Conservation (phyloP, 805 yeast species). For the Allodekkera sacchari region DNA sequence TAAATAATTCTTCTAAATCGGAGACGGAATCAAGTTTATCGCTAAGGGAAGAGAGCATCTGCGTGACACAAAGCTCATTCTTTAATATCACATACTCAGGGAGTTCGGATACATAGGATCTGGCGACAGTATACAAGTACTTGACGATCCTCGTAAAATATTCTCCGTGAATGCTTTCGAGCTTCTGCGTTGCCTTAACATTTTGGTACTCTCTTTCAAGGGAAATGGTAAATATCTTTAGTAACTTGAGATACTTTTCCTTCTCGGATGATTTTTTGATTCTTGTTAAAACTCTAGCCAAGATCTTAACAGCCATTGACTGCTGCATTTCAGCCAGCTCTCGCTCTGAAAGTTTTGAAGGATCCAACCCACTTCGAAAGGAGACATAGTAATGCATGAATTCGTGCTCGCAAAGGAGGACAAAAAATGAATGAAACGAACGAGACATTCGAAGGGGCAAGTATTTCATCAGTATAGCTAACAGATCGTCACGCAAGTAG, state of each 20-base stretch:
- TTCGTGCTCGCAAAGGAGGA: constrained; percentile 6
- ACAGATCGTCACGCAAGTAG: constrained; percentile 6
- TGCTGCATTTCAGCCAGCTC: constrained; percentile 12
- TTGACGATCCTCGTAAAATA: constrained; percentile 14
- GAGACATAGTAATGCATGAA: constrained; percentile 8
- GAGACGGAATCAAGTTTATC: constrained; percentile 18
- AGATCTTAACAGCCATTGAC: constrained; percentile 13
- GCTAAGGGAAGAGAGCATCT: constrained; percentile 13
- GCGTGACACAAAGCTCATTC: constrained; percentile 13
- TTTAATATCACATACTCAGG: constrained; percentile 13
- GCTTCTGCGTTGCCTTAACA: constrained; percentile 2
- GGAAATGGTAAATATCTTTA: constrained; percentile 10
- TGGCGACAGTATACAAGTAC: constrained; percentile 19
- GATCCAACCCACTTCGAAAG: constrained; percentile 15
- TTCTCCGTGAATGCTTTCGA: constrained; percentile 5
- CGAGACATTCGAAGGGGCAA: constrained; percentile 10
- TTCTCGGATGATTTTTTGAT: constrained; percentile 5
- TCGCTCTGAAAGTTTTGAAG: constrained; percentile 7
- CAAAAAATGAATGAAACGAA: constrained; percentile 11
- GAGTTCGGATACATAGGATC: constrained; percentile 6
- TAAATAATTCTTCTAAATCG: constrained; percentile 13
- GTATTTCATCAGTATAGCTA: constrained; percentile 10
- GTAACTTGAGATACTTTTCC: neutral
- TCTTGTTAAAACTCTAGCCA: constrained; percentile 14
- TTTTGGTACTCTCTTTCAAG: constrained; percentile 13